These are phyloP conservation scores for Actinomortierella ambigua DNA, from an alignment of 371 early-diverging fungal species.

Conservation along the genomic window DNA sequence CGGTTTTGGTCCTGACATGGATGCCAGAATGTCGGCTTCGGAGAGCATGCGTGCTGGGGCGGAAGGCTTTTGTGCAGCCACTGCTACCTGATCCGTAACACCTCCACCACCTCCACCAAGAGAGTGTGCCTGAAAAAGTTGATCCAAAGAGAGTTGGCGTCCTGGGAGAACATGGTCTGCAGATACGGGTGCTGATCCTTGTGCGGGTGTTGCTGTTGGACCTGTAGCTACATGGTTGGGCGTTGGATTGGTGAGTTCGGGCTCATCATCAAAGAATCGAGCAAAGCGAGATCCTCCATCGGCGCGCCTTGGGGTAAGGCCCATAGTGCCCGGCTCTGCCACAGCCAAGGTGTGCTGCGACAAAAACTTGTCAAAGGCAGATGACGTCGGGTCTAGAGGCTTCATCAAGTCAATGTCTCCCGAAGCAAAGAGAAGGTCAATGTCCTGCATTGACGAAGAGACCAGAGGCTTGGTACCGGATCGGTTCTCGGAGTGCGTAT, in stretches of 20 bases:
- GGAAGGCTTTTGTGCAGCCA: slow-evolving; percentile 8
- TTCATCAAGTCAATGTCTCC: slow-evolving; percentile 47
- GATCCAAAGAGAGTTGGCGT: slow-evolving; percentile 50
- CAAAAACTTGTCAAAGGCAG: slow-evolving; percentile 52
- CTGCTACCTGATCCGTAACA: slow-evolving; percentile 9
- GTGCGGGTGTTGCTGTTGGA: too few species aligned
- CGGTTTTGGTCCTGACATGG: slow-evolving; percentile 52
- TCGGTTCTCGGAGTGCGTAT: slow-evolving; percentile 9
- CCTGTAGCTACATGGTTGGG: slow-evolving; percentile 3
- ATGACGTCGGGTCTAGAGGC: slow-evolving; percentile 34
- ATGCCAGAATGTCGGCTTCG: slow-evolving; percentile 62
- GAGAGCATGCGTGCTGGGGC: slow-evolving; percentile 55
- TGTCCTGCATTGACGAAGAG: slow-evolving; percentile 30
- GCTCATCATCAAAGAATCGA: slow-evolving; percentile 58
- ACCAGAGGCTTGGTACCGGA: neutral
- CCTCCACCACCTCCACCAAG: too few species aligned
- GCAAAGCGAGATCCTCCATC: slow-evolving; percentile 66
- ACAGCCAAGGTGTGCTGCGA: slow-evolving; percentile 45
- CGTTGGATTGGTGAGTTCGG: slow-evolving; percentile 17
- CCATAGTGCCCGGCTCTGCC: slow-evolving; percentile 21
- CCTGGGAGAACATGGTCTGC: slow-evolving; percentile 16
- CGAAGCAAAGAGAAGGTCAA: slow-evolving; percentile 48
- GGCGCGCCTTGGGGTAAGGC: slow-evolving; percentile 30
- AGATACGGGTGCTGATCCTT: slow-evolving; percentile 2
- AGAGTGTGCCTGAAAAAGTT: slow-evolving; percentile 54